A percentile compares a stretch with the other conserved stretches of the same genome.
Evolutionary conservation across 306 rosid genomes (phyloP).

Genomic region (Rubus idaeus): DNA sequence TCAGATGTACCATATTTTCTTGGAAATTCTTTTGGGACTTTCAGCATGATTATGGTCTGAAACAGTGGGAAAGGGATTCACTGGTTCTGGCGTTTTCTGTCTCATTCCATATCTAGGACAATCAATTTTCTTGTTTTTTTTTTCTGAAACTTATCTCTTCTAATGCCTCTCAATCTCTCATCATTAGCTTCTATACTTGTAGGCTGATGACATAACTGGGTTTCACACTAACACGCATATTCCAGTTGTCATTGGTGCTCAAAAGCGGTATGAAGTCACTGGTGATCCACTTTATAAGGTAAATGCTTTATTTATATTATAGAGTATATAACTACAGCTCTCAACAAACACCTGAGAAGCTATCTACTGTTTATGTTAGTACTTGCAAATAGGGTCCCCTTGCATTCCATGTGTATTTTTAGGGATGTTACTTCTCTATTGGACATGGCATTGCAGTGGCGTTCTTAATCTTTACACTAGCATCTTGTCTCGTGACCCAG

Average conservation of each 20-base stretch:
- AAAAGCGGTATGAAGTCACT: slow-evolving; percentile 78
- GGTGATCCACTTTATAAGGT: slow-evolving; percentile 92
- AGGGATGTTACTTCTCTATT: not conserved
- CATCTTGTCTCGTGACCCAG: not conserved
- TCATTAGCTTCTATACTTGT: slow-evolving; percentile 16
- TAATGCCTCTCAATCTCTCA: slow-evolving; percentile 1
- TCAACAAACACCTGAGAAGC: slow-evolving; percentile 15
- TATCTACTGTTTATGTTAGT: not conserved
- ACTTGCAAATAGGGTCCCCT: not conserved
- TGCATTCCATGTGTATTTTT: not conserved
- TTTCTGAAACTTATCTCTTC: not conserved
- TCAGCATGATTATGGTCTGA: not conserved
- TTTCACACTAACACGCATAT: slow-evolving; percentile 85
- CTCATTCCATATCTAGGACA: not conserved
- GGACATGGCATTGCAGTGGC: not conserved
- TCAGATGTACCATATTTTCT: not conserved
- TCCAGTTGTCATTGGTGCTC: slow-evolving; percentile 83
- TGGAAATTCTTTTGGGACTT: not conserved
- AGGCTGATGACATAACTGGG: slow-evolving; percentile 75
- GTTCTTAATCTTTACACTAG: not conserved
- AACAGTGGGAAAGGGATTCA: not conserved
- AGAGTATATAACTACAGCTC: slow-evolving; percentile 7
- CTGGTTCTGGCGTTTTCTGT: not conserved
- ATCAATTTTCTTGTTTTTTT: not conserved
- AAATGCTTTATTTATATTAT: slow-evolving; percentile 21